phyloP scores from a whole-genome alignment of 306 rosid genomes.

The Lithocarpus polystachyus region DNA sequence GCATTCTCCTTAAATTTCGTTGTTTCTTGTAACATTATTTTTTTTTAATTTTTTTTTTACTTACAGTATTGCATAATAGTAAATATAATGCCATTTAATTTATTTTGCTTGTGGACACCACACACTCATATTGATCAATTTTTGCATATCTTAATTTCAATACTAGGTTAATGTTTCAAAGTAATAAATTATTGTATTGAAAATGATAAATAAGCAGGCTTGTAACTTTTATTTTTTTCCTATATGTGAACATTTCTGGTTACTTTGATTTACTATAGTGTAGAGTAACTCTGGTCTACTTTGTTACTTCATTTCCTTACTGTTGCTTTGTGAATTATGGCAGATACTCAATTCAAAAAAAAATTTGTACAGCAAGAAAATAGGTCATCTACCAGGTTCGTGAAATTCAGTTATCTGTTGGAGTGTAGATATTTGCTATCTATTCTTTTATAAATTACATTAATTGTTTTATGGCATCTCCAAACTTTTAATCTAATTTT shows the following conservation, averaged over 20 bases:
- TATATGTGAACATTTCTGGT: background rate
- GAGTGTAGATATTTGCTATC: background rate
- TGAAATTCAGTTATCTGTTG: constrained; percentile 1
- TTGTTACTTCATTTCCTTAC: background rate
- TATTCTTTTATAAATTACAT: constrained; percentile 1
- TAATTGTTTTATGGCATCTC: background rate
- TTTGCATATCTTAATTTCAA: background rate
- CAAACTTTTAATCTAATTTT: background rate
- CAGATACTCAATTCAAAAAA: constrained; percentile 24
- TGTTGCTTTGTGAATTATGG: constrained; percentile 1
- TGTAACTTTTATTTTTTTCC: background rate
- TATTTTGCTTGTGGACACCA: background rate
- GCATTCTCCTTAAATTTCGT: background rate
- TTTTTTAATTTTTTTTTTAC: background rate
- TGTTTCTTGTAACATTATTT: background rate
- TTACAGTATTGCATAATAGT: background rate
- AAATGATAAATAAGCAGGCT: background rate
- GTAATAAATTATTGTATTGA: background rate
- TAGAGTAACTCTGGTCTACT: background rate
- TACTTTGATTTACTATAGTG: background rate
- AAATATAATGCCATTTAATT: background rate
- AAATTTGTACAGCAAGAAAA: constrained; percentile 15
- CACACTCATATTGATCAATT: background rate
- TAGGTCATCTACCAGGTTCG: constrained; percentile 35
- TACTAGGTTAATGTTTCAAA: background rate